These are phyloP conservation scores for Trichoderma semiorbis DNA, from an alignment of 2,329 filamentous ascomycete genomes.

Conservation along the genomic window DNA sequence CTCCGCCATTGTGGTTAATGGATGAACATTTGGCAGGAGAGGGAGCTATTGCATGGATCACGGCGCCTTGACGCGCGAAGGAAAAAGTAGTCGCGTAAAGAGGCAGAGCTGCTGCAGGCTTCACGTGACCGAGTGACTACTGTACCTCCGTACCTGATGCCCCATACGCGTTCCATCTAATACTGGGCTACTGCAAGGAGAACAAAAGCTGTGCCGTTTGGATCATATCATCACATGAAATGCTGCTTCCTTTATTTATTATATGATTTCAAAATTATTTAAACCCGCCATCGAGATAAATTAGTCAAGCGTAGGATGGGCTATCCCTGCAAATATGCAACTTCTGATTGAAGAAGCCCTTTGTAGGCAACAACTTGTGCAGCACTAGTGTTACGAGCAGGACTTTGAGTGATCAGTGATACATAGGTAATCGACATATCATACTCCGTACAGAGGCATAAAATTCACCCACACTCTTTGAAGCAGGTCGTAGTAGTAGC, in stretches of 20 bases:
- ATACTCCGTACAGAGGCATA: not conserved
- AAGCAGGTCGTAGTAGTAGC: not conserved
- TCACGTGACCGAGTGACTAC: slow-evolving; percentile 5
- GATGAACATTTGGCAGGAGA: slow-evolving; percentile 26
- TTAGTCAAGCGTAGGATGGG: not conserved
- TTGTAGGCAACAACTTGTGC: not conserved
- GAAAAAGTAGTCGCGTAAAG: slow-evolving; percentile 43
- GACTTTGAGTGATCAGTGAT: not conserved
- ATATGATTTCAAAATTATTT: too few species aligned
- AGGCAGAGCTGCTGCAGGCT: slow-evolving; percentile 19
- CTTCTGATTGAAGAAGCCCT: not conserved
- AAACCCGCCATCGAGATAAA: not conserved
- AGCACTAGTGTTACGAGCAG: not conserved
- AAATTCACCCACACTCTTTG: not conserved
- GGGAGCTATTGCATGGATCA: slow-evolving; percentile 27
- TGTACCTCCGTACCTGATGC: not conserved
- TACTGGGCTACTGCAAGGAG: not conserved
- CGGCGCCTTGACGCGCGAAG: slow-evolving; percentile 36
- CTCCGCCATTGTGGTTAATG: slow-evolving; percentile 60
- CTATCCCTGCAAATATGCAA: not conserved
- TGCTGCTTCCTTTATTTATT: not conserved
- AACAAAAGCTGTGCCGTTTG: too few species aligned
- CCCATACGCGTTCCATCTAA: not conserved
- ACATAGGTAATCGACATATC: not conserved
- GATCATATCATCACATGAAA: not conserved